These are phyloP conservation scores for Gossypium raimondii DNA, from an alignment of 345 rosid genomes.

Conservation along the genomic window DNA sequence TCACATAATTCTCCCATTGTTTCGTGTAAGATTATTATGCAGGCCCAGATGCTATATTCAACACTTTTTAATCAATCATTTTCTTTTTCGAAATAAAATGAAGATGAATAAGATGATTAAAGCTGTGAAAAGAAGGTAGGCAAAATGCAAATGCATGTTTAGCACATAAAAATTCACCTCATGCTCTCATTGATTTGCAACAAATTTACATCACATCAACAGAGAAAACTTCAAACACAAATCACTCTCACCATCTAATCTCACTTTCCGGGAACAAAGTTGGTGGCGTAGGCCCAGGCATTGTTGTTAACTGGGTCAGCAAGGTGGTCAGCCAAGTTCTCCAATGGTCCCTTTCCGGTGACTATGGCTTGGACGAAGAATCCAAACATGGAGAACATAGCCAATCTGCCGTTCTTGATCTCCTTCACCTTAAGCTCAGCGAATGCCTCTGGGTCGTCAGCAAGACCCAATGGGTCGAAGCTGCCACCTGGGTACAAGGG, in stretches of 20 bases:
- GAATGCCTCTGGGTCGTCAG: conserved; percentile 60
- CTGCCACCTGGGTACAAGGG: conserved; percentile 50
- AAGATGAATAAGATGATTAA: not conserved
- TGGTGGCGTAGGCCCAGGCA: conserved; percentile 57
- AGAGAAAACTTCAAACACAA: not conserved
- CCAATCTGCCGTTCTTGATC: conserved; percentile 52
- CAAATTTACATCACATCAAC: conserved; percentile 22
- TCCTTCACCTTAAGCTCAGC: conserved; percentile 61
- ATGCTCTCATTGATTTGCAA: conserved; percentile 8
- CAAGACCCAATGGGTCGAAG: conserved; percentile 55
- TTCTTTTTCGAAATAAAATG: not conserved
- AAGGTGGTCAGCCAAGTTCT: conserved; percentile 57
- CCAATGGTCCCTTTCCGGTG: conserved; percentile 50
- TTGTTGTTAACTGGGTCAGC: conserved; percentile 60
- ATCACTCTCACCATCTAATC: not conserved
- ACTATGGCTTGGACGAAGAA: conserved; percentile 58
- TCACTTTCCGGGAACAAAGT: conserved; percentile 63
- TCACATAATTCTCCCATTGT: not conserved
- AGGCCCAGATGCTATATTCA: not conserved
- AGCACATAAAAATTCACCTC: conserved; percentile 13
- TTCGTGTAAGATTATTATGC: not conserved
- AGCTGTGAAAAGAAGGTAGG: not conserved
- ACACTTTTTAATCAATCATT: not conserved
- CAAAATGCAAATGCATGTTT: not conserved
- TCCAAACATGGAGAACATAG: conserved; percentile 61